phyloP scores from a whole-genome alignment of 805 yeast genomes.

The Saccharomycopsis javanensis region DNA sequence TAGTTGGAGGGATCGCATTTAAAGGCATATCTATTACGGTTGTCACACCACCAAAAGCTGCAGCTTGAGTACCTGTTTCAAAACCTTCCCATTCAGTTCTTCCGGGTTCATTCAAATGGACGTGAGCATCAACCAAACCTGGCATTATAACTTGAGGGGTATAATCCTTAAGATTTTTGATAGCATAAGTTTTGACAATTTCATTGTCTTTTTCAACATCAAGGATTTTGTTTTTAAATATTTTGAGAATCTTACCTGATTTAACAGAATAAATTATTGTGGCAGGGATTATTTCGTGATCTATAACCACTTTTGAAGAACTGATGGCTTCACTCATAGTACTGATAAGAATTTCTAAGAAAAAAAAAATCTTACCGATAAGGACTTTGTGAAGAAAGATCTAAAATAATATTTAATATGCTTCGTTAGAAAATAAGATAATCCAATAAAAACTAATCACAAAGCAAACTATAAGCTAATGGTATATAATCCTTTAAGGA shows the following conservation, averaged over 20 bases:
- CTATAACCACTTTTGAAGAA: constrained; percentile 48
- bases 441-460: no score
- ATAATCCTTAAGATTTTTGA: constrained; percentile 32
- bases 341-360: background rate
- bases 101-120: constrained; percentile 95
- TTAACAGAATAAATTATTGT: constrained; percentile 51
- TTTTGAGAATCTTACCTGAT: constrained; percentile 50
- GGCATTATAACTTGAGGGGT: constrained; percentile 67
- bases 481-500: no score
- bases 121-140: constrained; percentile 90
- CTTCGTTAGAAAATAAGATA: no score
- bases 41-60: constrained; percentile 94
- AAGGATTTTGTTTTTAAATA: constrained; percentile 33
- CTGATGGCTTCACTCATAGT: constrained; percentile 54
- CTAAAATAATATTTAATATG: no score
- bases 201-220: constrained; percentile 29
- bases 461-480: no score
- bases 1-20: constrained; percentile 93
- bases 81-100: constrained; percentile 98
- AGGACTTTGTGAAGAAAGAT: no score
- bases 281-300: constrained; percentile 41
- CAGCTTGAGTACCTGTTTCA: constrained; percentile 91
- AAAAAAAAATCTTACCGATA: background rate
- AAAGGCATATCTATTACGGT: constrained; percentile 94
- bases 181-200: constrained; percentile 20